phyloP scores from a whole-genome alignment of 1,284 basidiomycete genomes.

The Athelia sp. region DNA sequence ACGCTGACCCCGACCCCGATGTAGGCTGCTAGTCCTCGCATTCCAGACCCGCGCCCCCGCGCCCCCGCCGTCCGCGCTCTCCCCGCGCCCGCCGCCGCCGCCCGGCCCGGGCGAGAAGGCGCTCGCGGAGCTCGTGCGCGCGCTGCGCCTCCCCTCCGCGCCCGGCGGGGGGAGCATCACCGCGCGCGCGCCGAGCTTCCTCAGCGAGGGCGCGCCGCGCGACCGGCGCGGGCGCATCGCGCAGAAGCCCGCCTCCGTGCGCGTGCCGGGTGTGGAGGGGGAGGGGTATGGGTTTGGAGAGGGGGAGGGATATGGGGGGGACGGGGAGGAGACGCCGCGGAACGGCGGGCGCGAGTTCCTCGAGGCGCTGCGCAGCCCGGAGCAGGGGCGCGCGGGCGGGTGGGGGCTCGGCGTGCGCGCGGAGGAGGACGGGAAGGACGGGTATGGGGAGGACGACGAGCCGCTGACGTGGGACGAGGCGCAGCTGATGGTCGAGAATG shows the following conservation, averaged over 20 bases:
- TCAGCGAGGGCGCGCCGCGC: constrained; percentile 64
- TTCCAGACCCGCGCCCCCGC: constrained; percentile 52
- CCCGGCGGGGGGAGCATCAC: constrained; percentile 23
- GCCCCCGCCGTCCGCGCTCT: constrained; percentile 46
- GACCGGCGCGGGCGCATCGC: constrained; percentile 74
- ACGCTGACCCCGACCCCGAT: too few relatives aligned
- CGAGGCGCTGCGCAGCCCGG: constrained; percentile 53
- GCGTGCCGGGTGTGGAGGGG: too few relatives aligned
- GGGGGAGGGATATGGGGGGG: too few relatives aligned
- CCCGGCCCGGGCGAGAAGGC: constrained; percentile 59
- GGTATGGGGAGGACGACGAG: constrained; percentile 27
- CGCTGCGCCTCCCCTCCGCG: constrained; percentile 46
- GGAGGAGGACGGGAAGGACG: constrained; percentile 21
- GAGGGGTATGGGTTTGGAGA: too few relatives aligned
- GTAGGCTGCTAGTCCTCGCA: constrained; percentile 71
- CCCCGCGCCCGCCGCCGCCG: constrained; percentile 38
- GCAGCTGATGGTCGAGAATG: constrained; percentile 1
- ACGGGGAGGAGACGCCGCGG: constrained; percentile 48
- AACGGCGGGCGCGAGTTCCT: constrained; percentile 50
- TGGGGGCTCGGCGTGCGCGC: constrained; percentile 57
- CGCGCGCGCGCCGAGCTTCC: constrained; percentile 56
- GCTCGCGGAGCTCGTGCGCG: constrained; percentile 55
- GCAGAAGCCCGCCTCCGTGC: too few relatives aligned
- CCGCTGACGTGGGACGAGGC: not conserved
- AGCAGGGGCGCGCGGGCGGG: constrained; percentile 49